Evolutionary conservation across 202 grass and related monocot species (phyloP).

Genomic region (Elaeis oleifera): DNA sequence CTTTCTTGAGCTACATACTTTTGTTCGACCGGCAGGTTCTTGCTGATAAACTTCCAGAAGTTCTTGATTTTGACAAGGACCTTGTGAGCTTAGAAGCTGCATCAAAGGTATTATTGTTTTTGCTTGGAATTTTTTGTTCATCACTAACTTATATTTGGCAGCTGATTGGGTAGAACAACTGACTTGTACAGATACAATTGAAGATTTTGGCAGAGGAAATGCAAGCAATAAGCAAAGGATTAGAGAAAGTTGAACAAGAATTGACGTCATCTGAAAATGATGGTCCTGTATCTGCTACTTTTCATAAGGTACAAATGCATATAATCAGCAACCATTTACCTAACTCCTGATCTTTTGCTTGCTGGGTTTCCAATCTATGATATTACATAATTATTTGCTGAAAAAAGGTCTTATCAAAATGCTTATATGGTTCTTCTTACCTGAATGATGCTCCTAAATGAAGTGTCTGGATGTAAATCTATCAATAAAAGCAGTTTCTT

Average conservation of each 20-base stretch:
- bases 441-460: no score
- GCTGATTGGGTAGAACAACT: slow-evolving; percentile 21
- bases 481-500: no score
- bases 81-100: slow-evolving; percentile 72
- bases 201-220: slow-evolving; percentile 89
- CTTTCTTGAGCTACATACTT: slow-evolving; percentile 14
- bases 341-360: not conserved
- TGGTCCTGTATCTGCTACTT: slow-evolving; percentile 65
- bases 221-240: slow-evolving; percentile 76
- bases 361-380: not conserved
- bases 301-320: slow-evolving; percentile 50
- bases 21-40: slow-evolving; percentile 44
- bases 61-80: slow-evolving; percentile 85
- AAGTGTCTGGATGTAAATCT: no score
- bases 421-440: no score
- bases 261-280: slow-evolving; percentile 61
- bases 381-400: no score
- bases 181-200: slow-evolving; percentile 62
- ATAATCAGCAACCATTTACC: not conserved
- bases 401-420: no score
- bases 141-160: slow-evolving; percentile 18
- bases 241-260: slow-evolving; percentile 85
- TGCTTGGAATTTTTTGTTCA: slow-evolving; percentile 8
- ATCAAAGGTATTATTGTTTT: slow-evolving; percentile 57
- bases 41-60: slow-evolving; percentile 86